A percentile compares a stretch with the other conserved stretches of the same genome.
Evolutionary conservation across 192 early-diverging fungal species (phyloP).

Genomic region (Gonapodya prolifera): DNA sequence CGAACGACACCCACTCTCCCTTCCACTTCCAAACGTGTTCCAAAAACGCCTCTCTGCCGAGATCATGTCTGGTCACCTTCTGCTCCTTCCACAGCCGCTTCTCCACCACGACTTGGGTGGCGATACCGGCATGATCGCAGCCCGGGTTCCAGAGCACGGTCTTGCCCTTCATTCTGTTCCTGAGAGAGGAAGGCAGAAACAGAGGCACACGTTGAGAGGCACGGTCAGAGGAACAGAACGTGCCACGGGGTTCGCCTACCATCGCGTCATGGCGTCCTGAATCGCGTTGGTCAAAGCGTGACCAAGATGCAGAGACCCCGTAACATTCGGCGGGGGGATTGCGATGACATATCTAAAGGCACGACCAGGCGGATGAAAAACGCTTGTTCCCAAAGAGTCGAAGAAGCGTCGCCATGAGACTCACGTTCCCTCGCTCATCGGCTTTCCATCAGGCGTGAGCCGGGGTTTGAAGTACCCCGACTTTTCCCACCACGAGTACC

Average conservation of each 20-base stretch:
- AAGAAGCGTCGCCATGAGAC: neutral
- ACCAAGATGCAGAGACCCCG: slow-evolving; percentile 87
- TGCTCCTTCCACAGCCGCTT: slow-evolving; percentile 82
- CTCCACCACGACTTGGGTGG: slow-evolving; percentile 94
- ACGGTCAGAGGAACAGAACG: neutral
- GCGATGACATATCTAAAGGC: slow-evolving; percentile 70
- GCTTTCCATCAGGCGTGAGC: neutral
- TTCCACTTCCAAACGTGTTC: slow-evolving; percentile 94
- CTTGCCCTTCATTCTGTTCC: slow-evolving; percentile 92
- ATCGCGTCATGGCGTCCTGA: slow-evolving; percentile 85
- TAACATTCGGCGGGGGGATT: slow-evolving; percentile 98
- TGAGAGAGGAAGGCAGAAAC: no score
- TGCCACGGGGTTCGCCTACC: slow-evolving; percentile 27
- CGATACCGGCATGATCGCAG: slow-evolving; percentile 94
- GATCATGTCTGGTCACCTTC: slow-evolving; percentile 72
- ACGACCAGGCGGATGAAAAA: no score
- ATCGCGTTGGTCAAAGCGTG: slow-evolving; percentile 90
- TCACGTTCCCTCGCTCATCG: neutral
- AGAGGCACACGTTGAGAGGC: neutral
- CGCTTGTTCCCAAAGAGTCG: no score
- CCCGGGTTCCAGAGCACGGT: slow-evolving; percentile 90
- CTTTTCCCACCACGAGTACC: slow-evolving; percentile 98
- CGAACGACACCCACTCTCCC: slow-evolving; percentile 44
- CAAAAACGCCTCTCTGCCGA: slow-evolving; percentile 84
- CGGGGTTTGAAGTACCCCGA: slow-evolving; percentile 77